Percentiles rank a stretch among this genome's conserved stretches.
phyloP scores from a whole-genome alignment of 768 basidiomycete species.

The Vishniacozyma victoriae region DNA sequence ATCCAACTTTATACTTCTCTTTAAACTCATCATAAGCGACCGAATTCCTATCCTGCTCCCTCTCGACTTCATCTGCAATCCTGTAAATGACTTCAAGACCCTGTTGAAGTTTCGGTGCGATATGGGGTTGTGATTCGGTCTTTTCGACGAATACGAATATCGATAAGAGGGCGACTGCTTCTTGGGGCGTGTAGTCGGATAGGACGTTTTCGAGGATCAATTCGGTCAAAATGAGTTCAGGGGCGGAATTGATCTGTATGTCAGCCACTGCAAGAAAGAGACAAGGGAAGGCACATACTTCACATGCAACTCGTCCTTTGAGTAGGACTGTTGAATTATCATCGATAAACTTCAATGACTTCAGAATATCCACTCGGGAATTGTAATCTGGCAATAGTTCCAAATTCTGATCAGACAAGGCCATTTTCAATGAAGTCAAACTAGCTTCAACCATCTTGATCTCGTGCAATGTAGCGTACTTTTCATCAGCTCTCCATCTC shows the following conservation, averaged over 20 bases:
- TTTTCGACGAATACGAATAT: constrained; percentile 99
- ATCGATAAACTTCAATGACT: constrained; percentile 87
- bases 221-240: constrained; percentile 91
- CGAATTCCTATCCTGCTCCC: constrained; percentile 72
- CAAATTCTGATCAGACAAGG: constrained; percentile 91
- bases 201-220: constrained; percentile 93
- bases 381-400: constrained; percentile 97
- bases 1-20: constrained; percentile 74
- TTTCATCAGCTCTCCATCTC: background rate
- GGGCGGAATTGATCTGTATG: constrained; percentile 92
- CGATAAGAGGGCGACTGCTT: constrained; percentile 90
- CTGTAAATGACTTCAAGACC: constrained; percentile 71
- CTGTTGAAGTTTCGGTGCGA: constrained; percentile 71
- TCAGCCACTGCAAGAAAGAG: background rate
- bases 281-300: constrained; percentile 54
- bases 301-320: constrained; percentile 96
- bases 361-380: constrained; percentile 81
- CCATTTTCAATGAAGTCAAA: constrained; percentile 70
- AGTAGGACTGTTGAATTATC: constrained; percentile 90
- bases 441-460: constrained; percentile 67
- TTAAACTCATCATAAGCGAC: constrained; percentile 74
- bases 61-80: constrained; percentile 70
- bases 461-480: constrained; percentile 74
- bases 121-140: constrained; percentile 76
- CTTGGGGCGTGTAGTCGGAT: constrained; percentile 83